A percentile compares a stretch with the other conserved stretches of the same genome.
phyloP scores from a whole-genome alignment of 768 basidiomycete genomes.

The Boletus vermiculosoides region DNA sequence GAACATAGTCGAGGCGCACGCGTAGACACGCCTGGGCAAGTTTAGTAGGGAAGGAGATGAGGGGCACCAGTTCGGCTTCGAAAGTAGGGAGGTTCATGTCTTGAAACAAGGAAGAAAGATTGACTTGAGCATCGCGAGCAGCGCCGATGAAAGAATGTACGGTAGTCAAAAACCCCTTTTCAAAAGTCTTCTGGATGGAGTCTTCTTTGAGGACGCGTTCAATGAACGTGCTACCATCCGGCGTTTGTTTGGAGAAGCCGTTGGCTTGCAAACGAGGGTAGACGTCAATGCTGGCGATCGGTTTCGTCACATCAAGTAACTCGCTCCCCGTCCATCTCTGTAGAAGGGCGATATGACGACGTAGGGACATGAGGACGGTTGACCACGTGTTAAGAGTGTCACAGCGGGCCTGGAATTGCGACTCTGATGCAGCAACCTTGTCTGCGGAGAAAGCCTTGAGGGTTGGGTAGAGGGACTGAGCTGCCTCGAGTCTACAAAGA shows the following conservation, averaged over 20 bases:
- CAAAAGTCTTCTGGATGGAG: slow-evolving; percentile 91
- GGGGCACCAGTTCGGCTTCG: slow-evolving; percentile 81
- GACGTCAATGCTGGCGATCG: slow-evolving; percentile 63
- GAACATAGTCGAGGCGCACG: slow-evolving; percentile 84
- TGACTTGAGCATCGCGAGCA: slow-evolving; percentile 85
- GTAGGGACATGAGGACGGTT: slow-evolving; percentile 82
- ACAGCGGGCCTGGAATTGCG: slow-evolving; percentile 73
- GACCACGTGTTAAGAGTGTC: slow-evolving; percentile 93
- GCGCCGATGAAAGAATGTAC: slow-evolving; percentile 82
- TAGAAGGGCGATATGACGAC: slow-evolving; percentile 74
- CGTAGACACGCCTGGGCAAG: slow-evolving; percentile 90
- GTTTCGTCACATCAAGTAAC: slow-evolving; percentile 83
- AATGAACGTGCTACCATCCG: slow-evolving; percentile 83
- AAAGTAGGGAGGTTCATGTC: slow-evolving; percentile 92
- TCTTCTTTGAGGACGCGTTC: slow-evolving; percentile 95
- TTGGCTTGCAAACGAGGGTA: slow-evolving; percentile 31
- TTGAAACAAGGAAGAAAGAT: slow-evolving; percentile 69
- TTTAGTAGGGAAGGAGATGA: slow-evolving; percentile 96
- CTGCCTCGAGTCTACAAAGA: slow-evolving; percentile 74
- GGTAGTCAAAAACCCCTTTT: slow-evolving; percentile 85
- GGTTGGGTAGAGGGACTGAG: slow-evolving; percentile 84
- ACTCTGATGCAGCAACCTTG: slow-evolving; percentile 65
- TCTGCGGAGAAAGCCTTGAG: slow-evolving; percentile 77
- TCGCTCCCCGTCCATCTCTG: slow-evolving; percentile 95
- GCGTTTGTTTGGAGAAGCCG: slow-evolving; percentile 42